phyloP scores from a whole-genome alignment of 345 rosid species.

The Pseudoturritis turrita region DNA sequence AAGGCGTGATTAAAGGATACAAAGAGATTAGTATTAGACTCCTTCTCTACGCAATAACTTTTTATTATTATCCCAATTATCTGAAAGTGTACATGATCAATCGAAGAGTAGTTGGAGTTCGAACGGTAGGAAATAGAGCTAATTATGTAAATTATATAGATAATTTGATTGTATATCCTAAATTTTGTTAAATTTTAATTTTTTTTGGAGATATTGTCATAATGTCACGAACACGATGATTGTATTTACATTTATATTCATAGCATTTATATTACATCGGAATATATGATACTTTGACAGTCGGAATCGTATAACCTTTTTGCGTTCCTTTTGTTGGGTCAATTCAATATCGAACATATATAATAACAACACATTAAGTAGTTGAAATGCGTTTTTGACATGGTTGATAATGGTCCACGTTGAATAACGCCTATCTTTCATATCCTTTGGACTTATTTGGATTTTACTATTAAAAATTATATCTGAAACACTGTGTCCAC shows the following conservation, averaged over 20 bases:
- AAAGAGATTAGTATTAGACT: no score
- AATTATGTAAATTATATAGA: no score
- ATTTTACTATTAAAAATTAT: not conserved
- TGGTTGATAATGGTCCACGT: slow-evolving; percentile 28
- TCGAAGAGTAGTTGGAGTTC: no score
- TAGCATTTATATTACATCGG: not conserved
- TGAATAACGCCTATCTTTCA: slow-evolving; percentile 17
- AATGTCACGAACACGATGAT: not conserved
- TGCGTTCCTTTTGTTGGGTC: not conserved
- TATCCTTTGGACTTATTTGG: not conserved
- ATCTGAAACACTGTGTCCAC: not conserved
- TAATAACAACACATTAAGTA: slow-evolving; percentile 8
- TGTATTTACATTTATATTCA: not conserved
- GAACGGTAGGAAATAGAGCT: no score
- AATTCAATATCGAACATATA: slow-evolving; percentile 3
- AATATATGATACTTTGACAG: not conserved
- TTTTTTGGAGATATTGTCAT: no score
- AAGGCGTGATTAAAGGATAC: no score
- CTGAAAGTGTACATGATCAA: no score
- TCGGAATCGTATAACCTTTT: slow-evolving; percentile 5
- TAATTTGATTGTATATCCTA: no score
- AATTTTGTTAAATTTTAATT: no score
- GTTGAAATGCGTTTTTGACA: slow-evolving; percentile 21
- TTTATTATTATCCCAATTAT: no score
- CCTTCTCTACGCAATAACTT: no score